Evolutionary conservation across 768 basidiomycete species (phyloP).

Genomic region (Xerocomus brunneocitrinus): DNA sequence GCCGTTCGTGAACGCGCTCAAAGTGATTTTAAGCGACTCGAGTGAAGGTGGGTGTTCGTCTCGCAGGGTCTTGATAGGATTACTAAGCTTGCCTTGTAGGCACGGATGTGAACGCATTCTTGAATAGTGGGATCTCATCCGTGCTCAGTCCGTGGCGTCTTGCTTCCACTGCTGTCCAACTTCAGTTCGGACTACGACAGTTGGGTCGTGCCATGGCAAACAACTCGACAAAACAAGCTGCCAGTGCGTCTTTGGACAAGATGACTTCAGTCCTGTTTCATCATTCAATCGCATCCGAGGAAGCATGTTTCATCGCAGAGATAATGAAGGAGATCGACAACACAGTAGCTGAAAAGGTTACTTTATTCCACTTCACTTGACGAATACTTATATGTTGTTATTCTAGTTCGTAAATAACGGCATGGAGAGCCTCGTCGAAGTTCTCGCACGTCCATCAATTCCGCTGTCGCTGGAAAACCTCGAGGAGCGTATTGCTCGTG

Average conservation of each 20-base stretch:
- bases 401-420: constrained; percentile 72
- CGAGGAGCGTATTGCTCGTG: constrained; percentile 43
- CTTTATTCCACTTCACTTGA: neutral
- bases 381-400: neutral
- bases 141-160: constrained; percentile 81
- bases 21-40: constrained; percentile 60
- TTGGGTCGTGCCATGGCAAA: constrained; percentile 63
- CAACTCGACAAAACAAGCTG: constrained; percentile 45
- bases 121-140: constrained; percentile 59
- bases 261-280: constrained; percentile 65
- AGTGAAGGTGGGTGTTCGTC: constrained; percentile 44
- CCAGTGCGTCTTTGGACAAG: constrained; percentile 61
- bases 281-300: constrained; percentile 70
- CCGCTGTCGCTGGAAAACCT: constrained; percentile 27
- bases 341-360: constrained; percentile 64
- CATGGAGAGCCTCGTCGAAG: constrained; percentile 56
- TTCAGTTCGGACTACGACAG: constrained; percentile 72
- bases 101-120: constrained; percentile 44
- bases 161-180: constrained; percentile 73
- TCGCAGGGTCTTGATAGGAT: no score
- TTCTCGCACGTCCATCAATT: constrained; percentile 37
- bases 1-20: constrained; percentile 61
- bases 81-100: constrained; percentile 10
- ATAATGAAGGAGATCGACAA: constrained; percentile 68
- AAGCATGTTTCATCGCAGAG: constrained; percentile 81